Percentiles rank a stretch among this genome's conserved stretches.
These are phyloP conservation scores for Neohortaea acidophila DNA, from an alignment of 495 filamentous ascomycete species.

Conservation along the genomic window DNA sequence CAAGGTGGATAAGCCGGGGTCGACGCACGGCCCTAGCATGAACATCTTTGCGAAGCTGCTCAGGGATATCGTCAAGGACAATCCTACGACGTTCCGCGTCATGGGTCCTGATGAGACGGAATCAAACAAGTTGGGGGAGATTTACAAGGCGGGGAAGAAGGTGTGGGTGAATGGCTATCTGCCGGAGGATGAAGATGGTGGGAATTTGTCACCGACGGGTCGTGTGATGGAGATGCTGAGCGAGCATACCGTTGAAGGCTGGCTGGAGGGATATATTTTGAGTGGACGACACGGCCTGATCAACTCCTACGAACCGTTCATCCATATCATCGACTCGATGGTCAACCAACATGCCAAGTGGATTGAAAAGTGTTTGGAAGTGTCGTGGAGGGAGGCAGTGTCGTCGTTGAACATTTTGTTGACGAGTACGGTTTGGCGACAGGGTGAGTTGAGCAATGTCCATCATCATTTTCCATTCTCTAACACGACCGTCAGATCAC, in stretches of 20 bases:
- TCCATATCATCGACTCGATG: slow-evolving; percentile 67
- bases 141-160: slow-evolving; percentile 58
- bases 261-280: slow-evolving; percentile 61
- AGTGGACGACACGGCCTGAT: slow-evolving; percentile 55
- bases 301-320: slow-evolving; percentile 66
- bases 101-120: slow-evolving; percentile 66
- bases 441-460: slow-evolving; percentile 19
- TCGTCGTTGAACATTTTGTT: slow-evolving; percentile 60
- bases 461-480: neutral
- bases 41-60: slow-evolving; percentile 47
- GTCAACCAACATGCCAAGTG: slow-evolving; percentile 70
- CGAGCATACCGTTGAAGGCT: slow-evolving; percentile 59
- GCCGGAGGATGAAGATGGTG: slow-evolving; percentile 52
- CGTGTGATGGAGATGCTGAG: slow-evolving; percentile 61
- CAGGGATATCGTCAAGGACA: slow-evolving; percentile 43
- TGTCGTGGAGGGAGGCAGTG: slow-evolving; percentile 52
- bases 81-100: slow-evolving; percentile 49
- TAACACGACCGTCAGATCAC: slow-evolving; percentile 35
- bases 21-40: slow-evolving; percentile 41
- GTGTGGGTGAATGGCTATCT: slow-evolving; percentile 65
- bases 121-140: slow-evolving; percentile 53
- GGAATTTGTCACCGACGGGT: slow-evolving; percentile 47
- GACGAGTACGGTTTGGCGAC: slow-evolving; percentile 59
- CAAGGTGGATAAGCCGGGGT: slow-evolving; percentile 37
- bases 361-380: slow-evolving; percentile 59